Conservation (phyloP, 148 eudicot genomes). For the Arbutus unedo region DNA sequence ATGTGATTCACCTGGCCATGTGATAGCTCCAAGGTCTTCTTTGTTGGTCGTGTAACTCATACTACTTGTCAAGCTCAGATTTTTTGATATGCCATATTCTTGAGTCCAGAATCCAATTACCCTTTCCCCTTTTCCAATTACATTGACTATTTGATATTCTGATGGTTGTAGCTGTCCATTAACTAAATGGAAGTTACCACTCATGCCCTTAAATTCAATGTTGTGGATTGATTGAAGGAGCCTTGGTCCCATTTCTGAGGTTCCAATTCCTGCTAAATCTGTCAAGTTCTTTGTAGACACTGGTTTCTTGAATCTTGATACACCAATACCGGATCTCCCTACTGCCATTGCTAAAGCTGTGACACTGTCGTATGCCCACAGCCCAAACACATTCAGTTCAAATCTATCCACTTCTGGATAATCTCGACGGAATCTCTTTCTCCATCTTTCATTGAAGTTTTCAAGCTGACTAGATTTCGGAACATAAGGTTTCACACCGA, state of each 20-base stretch:
- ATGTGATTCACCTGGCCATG: constrained; percentile 57
- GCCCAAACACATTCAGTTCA: constrained; percentile 34
- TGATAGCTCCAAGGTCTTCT: constrained; percentile 34
- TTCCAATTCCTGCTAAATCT: constrained; percentile 41
- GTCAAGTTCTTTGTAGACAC: constrained; percentile 12
- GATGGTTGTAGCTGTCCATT: constrained; percentile 43
- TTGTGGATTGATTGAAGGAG: constrained; percentile 33
- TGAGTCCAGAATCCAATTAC: constrained; percentile 54
- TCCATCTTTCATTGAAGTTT: constrained; percentile 42
- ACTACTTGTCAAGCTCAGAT: background rate
- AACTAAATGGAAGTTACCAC: constrained; percentile 44
- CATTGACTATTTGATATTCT: constrained; percentile 39
- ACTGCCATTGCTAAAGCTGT: constrained; percentile 52
- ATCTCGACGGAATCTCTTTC: constrained; percentile 28
- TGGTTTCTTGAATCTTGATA: constrained; percentile 23
- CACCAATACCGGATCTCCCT: constrained; percentile 27
- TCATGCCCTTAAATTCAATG: constrained; percentile 40
- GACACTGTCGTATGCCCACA: constrained; percentile 63
- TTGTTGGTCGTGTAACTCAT: constrained; percentile 16
- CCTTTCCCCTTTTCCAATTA: constrained; percentile 36
- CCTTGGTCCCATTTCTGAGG: constrained; percentile 40
- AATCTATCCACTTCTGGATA: constrained; percentile 32
- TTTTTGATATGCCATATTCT: constrained; percentile 35
- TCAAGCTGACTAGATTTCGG: constrained; percentile 30
- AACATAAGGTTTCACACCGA: constrained; percentile 59